Base-by-base conservation (phyloP, 2,329 filamentous ascomycete species). In the Eurotiales sp. region DNA sequence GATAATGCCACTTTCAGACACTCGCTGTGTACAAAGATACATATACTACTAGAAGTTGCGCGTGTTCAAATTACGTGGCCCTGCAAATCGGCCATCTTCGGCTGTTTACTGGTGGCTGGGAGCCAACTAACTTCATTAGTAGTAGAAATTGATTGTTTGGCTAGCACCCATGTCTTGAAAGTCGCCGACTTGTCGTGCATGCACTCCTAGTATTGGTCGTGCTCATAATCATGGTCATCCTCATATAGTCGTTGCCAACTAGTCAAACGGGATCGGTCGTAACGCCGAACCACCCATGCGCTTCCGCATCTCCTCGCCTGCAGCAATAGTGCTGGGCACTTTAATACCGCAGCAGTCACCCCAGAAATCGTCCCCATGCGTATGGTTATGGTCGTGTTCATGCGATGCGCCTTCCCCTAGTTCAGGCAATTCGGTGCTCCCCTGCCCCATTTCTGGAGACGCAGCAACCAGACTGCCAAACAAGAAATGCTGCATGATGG, bases 271-370 rank as follows among this genome's bases (percentile, higher is more conserved):
- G 58, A 76, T 75, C 32, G 71, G 70, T 21, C 72, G 70, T 52
- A 99, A 69, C 88, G 90, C 78, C 36, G 74, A 78, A 14, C 79
- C 84, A 25, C 78, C 81, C 59, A 77, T 78, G 50, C 78, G 78
- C 75, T 95, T 97, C 76, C 82, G 86, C 79, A 87, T 86, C 72
- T 96, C 92, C 59, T 90, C 86, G 12, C 89, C 89, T 1, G 93
- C 95, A 23, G 91, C 95, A 52, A 97, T 80, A 48, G 90, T 92
- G 65, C 91, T 96, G 0, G 93, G 95, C 14, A 99, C 93, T 62
- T 95, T 92, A 70, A 99, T 99, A 22, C 93, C 93, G 66, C 93
- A 99, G 70, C 93, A 99, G 69, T 99, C 93, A 4, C 92, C 92
- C 88, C 93, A 99, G 40, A 77, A 79, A 49, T 76, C 71, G 4